Evolutionary conservation across 805 yeast species (phyloP), one percentile per base, ranked within the genome.

Genomic region (Scheffersomyces stipitis): DNA sequence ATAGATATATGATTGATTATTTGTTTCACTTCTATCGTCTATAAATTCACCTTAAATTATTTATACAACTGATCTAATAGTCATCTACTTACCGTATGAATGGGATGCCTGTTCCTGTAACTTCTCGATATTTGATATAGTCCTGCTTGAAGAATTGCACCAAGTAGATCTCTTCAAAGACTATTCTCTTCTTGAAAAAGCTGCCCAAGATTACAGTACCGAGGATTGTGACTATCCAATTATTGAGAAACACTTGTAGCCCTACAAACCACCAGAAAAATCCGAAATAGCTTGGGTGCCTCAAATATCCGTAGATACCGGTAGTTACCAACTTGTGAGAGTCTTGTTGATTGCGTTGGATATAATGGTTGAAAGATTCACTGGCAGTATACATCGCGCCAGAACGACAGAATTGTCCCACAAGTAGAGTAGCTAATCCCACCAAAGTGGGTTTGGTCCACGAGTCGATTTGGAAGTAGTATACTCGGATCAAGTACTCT

Each of bases 261-360:
- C 97, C 97, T 3, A 90, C 46, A 10, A 95, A 91, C 97, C 98
- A 93, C 78, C 88, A 80, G 54, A 80, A 90, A 58, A 85, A 93
- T 0, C 97, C 99, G 28, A 80, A 74, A 60, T 93, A 93, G 32
- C 95, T 82, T 5, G 99, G 99, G 58, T 93, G 99, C 42, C 99
- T 71, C 12, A 77, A 62, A 17, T 61, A 45, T 1, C 69, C 40
- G 58, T 91, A 93, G 3, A 91, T 64, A 0, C 97, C 98, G 8
- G 60, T 47, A 0, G 87, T 86, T 9, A 93, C 82, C 29, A 93
- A 67, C 7, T 47, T 61, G 56, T 93, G 99, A 36, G 74, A 74
- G 22, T 66, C 58, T 5, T 49, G 34, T 35, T 73, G 80, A 13
- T 62, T 56, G 3, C 73, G 58, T 31, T 81, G 87, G 1, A 93